Percentiles rank a stretch among this genome's conserved stretches.
phyloP scores from a whole-genome alignment of 2,329 filamentous ascomycete species.

The Alternaria triticina region DNA sequence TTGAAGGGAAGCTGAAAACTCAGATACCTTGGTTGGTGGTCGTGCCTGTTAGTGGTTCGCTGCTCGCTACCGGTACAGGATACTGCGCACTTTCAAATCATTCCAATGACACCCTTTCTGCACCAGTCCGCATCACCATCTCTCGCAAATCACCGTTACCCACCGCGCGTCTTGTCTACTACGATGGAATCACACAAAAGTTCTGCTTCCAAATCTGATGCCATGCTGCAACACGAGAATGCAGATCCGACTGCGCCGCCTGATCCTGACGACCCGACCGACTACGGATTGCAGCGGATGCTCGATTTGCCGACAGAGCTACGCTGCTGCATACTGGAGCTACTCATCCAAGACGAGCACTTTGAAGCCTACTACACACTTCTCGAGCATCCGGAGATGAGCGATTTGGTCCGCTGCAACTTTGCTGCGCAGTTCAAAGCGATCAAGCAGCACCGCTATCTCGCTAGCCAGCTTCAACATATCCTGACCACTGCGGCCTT shows the following conservation, averaged over 20 bases:
- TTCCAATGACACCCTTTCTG: neutral
- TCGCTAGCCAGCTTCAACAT: conserved; percentile 1
- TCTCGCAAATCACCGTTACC: rapidly evolving
- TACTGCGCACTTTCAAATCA: neutral
- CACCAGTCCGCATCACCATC: neutral
- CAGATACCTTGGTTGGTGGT: neutral
- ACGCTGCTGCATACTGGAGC: neutral
- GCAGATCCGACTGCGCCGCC: neutral
- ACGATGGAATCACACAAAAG: neutral
- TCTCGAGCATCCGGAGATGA: neutral
- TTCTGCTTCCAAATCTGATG: neutral
- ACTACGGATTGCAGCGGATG: neutral
- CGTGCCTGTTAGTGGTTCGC: neutral
- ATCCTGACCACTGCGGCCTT: neutral
- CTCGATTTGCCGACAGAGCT: neutral
- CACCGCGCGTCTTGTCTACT: rapidly evolving
- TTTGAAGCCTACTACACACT: neutral
- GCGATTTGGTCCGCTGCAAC: conserved; percentile 5
- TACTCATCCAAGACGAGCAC: neutral
- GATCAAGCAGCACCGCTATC: neutral
- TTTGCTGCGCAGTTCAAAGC: neutral
- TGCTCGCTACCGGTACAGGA: neutral
- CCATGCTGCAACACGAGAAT: neutral
- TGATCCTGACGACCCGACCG: neutral
- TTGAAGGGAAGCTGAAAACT: no score